Evolutionary conservation across 345 rosid species (phyloP).

Genomic region (Murraya koenigii): DNA sequence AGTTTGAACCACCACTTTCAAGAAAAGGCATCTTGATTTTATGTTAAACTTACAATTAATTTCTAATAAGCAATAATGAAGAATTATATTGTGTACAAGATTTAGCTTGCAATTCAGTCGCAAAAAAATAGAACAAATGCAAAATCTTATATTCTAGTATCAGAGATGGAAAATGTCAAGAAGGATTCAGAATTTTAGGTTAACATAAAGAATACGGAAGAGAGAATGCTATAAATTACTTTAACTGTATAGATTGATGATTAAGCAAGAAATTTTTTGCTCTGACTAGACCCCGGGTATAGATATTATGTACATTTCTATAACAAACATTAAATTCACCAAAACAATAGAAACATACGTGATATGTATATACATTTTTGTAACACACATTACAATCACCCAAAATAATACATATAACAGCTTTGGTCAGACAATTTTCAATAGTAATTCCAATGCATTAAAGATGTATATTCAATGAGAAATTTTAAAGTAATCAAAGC

Average conservation of each 20-base stretch:
- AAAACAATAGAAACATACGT: too few relatives aligned
- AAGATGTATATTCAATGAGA: neutral
- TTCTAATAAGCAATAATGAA: too few relatives aligned
- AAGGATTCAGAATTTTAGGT: neutral
- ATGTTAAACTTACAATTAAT: neutral
- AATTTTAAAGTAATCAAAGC: neutral
- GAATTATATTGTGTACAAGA: neutral
- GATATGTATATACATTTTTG: too few relatives aligned
- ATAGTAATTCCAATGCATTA: neutral
- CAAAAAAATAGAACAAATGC: neutral
- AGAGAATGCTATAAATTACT: neutral
- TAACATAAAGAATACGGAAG: neutral
- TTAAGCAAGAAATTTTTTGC: neutral
- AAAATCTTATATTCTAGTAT: neutral
- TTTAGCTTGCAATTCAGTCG: neutral
- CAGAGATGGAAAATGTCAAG: neutral
- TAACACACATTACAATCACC: neutral
- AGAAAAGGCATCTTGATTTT: neutral
- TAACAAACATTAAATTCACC: neutral
- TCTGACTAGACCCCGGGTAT: neutral
- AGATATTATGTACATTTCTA: neutral
- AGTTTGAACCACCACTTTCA: neutral
- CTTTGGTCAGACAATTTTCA: neutral
- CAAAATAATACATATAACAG: neutral
- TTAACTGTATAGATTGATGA: neutral